Evolutionary conservation across 2,329 filamentous ascomycete species (phyloP).

Genomic region (Aureobasidium sp.): DNA sequence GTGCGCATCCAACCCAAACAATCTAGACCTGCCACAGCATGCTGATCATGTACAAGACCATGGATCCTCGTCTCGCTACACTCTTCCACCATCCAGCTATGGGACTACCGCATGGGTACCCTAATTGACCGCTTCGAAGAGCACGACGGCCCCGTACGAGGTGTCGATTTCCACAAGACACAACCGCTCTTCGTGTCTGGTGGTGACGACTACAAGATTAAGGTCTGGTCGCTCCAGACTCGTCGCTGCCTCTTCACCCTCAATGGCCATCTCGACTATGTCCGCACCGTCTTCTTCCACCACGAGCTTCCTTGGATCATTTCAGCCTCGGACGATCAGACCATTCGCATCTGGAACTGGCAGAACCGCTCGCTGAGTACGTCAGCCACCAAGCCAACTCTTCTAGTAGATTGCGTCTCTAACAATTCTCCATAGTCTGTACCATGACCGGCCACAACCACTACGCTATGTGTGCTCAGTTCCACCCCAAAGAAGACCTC

Average conservation of each 20-base stretch:
- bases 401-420: background rate
- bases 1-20: conserved; percentile 25
- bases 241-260: conserved; percentile 92
- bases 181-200: conserved; percentile 97
- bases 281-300: conserved; percentile 98
- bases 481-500: conserved; percentile 96
- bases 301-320: conserved; percentile 99
- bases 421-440: conserved; percentile 55
- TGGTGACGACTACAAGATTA: conserved; percentile 99
- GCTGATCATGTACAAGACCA: conserved; percentile 55
- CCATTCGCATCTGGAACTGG: conserved; percentile 99
- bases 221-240: conserved; percentile 98
- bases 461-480: conserved; percentile 99
- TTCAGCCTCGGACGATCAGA: conserved; percentile 95
- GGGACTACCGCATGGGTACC: conserved; percentile 99
- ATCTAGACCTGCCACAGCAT: conserved; percentile 9
- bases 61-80: conserved; percentile 99
- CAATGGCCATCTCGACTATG: conserved; percentile 97
- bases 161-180: conserved; percentile 97
- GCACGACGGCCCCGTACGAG: conserved; percentile 93
- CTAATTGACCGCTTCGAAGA: conserved; percentile 98
- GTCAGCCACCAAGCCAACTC: conserved; percentile 19
- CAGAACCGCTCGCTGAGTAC: conserved; percentile 86
- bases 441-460: conserved; percentile 99
- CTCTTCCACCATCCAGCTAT: conserved; percentile 97